Base-by-base conservation (phyloP, 306 rosid species). In the Inga leiocalycina region DNA sequence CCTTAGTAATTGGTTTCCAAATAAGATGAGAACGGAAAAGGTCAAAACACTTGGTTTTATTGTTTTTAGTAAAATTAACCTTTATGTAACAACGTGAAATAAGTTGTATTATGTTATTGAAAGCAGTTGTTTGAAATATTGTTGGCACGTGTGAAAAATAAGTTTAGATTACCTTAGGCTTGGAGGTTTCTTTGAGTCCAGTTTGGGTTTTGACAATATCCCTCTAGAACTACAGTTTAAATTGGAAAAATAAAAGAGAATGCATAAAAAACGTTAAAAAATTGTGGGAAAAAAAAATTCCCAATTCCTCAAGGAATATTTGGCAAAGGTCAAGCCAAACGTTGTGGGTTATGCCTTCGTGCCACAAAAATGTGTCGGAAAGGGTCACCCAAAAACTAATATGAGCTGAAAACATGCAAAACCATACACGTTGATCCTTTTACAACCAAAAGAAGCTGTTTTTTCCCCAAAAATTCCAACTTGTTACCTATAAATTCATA, bases 351-450 rank as follows among this genome's bases (percentile, higher is more conserved):
- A 61, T 9, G 15, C 27, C 12, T 19, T 7, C 4, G 46, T 82
- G 22, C 65, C 79, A 20, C 74, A 48, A 71, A 76, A 22, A 76
- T n/a, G 1, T 52, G 19, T 49, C 3, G 39, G 54, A 71, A 45
- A 45, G 24, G 39, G 37, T 30, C 70, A 61, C 49, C 71, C 43
- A 62, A 74, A 82, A 30, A 68, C 74, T 4, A 52, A 2, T 52
- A 66, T 64, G 6, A 49, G 67, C 84, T 81, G 10, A 87, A 84
- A 77, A 37, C 77, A 30, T 74, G 90, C 81, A 84, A 43, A 35
- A 84, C 82, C 89, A 81, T 68, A 76, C 45, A 61, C 54, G 62
- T 39, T 5, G 37, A 79, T 44, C 59, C 11, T 65, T 76, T 6
- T n/a, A 70, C 34, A 71, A 56, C 78, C 83, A 77, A 78, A 84